Conservation (phyloP, 2,329 filamentous ascomycete genomes). For the Purpureocillium lavendulum region DNA sequence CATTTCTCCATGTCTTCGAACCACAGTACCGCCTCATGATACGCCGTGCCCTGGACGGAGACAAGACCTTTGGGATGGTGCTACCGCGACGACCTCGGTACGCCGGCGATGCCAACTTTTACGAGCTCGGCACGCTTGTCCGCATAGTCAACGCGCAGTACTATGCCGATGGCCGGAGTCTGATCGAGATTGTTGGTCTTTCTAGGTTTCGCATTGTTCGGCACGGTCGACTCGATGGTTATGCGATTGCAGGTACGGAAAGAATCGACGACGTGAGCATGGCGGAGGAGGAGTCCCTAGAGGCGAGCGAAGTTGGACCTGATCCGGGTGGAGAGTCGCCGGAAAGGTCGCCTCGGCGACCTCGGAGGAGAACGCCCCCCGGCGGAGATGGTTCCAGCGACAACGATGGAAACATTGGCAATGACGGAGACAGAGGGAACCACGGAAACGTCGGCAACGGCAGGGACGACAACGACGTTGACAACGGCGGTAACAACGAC, state of each 20-base stretch:
- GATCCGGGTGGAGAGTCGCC: background rate
- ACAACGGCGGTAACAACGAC: no score
- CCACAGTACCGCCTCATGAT: conserved; percentile 91
- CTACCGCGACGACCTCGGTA: conserved; percentile 50
- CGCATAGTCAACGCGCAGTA: conserved; percentile 67
- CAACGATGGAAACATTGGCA: background rate
- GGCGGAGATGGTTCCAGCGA: no score
- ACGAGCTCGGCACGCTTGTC: conserved; percentile 69
- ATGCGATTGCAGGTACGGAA: conserved; percentile 67
- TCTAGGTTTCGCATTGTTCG: conserved; percentile 67
- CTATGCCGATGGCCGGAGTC: conserved; percentile 70
- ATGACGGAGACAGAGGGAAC: no score
- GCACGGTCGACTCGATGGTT: conserved; percentile 63
- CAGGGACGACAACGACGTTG: background rate
- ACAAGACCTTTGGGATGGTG: conserved; percentile 79
- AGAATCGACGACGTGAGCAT: conserved; percentile 74
- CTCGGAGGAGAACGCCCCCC: no score
- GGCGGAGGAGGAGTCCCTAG: conserved; percentile 69
- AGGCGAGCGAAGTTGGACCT: conserved; percentile 50
- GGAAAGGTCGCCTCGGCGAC: no score
- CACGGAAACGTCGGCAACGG: background rate
- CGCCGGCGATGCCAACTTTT: conserved; percentile 38
- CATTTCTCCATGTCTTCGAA: conserved; percentile 86
- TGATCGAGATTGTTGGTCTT: conserved; percentile 69
- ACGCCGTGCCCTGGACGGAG: conserved; percentile 62